Base-by-base conservation (phyloP, 2,329 filamentous ascomycete genomes). In the Lasiodiplodia sp. region DNA sequence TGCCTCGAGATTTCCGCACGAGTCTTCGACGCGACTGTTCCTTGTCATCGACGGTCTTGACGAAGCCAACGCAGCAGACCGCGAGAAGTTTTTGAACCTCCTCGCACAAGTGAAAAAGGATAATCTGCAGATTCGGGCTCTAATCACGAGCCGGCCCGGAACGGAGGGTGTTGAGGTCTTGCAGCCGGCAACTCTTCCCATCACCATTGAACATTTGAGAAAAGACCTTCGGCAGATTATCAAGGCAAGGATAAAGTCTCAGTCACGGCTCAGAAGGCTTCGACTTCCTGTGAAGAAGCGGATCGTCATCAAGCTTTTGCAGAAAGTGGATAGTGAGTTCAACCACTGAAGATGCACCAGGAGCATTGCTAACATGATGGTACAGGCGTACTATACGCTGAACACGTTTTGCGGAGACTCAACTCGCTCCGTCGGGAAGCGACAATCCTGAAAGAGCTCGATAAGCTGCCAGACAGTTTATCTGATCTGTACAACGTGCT, bases 381-480 rank as follows among this genome's bases (percentile, higher is more conserved):
- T 12, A 40, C 25, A 79, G 77, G 76, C 25, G 75, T 82, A 71
- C 72, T 81, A 0, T 81, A 81, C 38, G 75, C 76, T 0, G 75
- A 81, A 28, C 78, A 81, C n/a, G 72, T 80, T 31, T 72, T 82
- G 0, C 52, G 69, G 7, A 71, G 76, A 0, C 69, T 81, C 3
- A 73, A 78, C 8, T 69, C 72, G 8, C 70, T 81, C 1, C 76
- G 76, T 1, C 75, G 79, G 0, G 78, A 81, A 62, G 73, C 75
- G 5, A 76, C 77, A 0, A 74, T 79, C 0, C 70, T 80, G 1
- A 72, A 76, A n/a, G 68, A 73, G 2, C 64, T 81, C 0, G 70
- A 74, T 0, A 72, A 74, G 21, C 73, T 80, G 3, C 68, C 71
- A 0, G 21, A 37, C 8, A 70, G 44, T 23, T 40, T 75, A 6